These are phyloP conservation scores for Hymenoscyphus occultus DNA, from an alignment of 2,329 filamentous ascomycete species.

Conservation along the genomic window DNA sequence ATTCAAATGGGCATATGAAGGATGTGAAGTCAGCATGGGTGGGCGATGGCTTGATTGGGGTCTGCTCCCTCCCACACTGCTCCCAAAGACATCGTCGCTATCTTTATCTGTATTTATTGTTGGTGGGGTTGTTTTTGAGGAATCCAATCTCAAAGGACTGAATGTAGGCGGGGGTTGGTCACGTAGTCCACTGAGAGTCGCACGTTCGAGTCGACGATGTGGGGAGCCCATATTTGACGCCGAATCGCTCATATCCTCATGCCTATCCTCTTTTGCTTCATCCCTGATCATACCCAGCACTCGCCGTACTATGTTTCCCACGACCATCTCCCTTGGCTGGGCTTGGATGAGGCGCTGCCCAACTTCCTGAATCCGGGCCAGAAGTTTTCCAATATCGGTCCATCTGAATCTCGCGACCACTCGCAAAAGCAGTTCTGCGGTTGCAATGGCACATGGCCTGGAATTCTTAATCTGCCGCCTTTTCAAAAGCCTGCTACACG, in stretches of 20 bases:
- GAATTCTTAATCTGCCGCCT: conserved; percentile 85
- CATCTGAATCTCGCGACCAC: conserved; percentile 82
- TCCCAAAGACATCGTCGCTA: conserved; percentile 29
- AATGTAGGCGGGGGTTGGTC: conserved; percentile 20
- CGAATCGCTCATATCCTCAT: conserved; percentile 45
- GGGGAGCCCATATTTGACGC: conserved; percentile 34
- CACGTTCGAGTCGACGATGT: conserved; percentile 23
- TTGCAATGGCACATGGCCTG: conserved; percentile 85
- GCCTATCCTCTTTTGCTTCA: conserved; percentile 78
- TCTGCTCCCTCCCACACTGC: conserved; percentile 12
- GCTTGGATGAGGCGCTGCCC: conserved; percentile 72
- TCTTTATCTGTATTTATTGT: conserved; percentile 19
- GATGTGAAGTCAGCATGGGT: conserved; percentile 58
- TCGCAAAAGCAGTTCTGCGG: conserved; percentile 80
- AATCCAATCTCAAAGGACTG: conserved; percentile 32
- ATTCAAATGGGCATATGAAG: conserved; percentile 58
- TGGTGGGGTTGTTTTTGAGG: conserved; percentile 27
- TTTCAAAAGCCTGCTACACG: conserved; percentile 65
- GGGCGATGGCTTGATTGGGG: conserved; percentile 47
- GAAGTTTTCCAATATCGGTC: conserved; percentile 71
- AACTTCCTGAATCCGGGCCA: conserved; percentile 75
- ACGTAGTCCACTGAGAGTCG: conserved; percentile 18
- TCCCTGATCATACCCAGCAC: conserved; percentile 89
- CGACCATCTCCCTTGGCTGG: conserved; percentile 83
- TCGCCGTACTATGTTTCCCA: conserved; percentile 90